Percentiles rank a stretch among this genome's conserved stretches.
Conservation (phyloP, 2,329 filamentous ascomycete species). For the Ascochyta viciae-villosae region DNA sequence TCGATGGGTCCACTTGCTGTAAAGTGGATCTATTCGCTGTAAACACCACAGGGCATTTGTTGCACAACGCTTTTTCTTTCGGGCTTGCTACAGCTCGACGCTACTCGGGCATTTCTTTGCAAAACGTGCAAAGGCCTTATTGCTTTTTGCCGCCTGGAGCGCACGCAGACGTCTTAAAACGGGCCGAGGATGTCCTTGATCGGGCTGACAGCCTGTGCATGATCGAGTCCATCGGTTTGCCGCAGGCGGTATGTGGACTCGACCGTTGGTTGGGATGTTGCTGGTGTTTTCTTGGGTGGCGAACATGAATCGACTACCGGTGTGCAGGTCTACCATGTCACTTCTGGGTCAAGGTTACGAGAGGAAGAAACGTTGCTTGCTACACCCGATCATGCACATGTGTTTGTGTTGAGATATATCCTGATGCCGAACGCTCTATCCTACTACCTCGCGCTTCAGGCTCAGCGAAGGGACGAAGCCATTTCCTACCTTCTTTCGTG, state of each 20-base stretch:
- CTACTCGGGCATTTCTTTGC: conserved; percentile 7
- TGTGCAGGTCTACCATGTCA: too few species aligned
- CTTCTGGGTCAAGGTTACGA: too few species aligned
- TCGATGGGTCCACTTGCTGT: conserved; percentile 8
- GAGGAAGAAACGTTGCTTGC: too few species aligned
- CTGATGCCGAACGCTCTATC: background rate
- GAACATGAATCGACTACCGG: too few species aligned
- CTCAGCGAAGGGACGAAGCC: background rate
- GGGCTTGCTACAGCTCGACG: background rate
- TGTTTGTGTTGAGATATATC: background rate
- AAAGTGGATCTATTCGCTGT: conserved; percentile 19
- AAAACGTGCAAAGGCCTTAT: conserved; percentile 2
- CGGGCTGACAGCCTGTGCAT: background rate
- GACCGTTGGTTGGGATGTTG: background rate
- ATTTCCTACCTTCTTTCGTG: background rate
- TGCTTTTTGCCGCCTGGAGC: conserved; percentile 9
- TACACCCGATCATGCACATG: background rate
- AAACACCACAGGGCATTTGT: conserved; percentile 15
- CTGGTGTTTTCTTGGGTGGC: background rate
- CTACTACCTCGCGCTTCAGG: background rate
- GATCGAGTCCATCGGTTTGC: background rate
- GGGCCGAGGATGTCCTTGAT: background rate
- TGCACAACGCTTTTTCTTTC: conserved; percentile 9
- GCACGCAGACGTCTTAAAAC: background rate
- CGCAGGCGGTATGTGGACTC: background rate